A percentile compares a stretch with the other conserved stretches of the same genome.
Evolutionary conservation across 1,139 yeast species (phyloP).

Genomic region (Zygoascus meyerae): DNA sequence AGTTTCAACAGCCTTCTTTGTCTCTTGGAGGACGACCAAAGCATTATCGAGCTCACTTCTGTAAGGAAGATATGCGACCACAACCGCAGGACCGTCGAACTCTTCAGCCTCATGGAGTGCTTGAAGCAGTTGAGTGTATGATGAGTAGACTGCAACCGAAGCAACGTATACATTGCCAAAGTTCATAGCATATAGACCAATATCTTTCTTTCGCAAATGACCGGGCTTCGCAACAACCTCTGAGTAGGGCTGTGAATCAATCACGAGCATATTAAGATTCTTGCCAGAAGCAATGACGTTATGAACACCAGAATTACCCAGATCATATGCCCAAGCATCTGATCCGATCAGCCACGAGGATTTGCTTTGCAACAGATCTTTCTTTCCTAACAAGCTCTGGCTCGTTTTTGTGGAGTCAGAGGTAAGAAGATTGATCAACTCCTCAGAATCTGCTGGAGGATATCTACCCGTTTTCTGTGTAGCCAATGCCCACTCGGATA

Average conservation of each 20-base stretch:
- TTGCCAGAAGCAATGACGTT: constrained; percentile 69
- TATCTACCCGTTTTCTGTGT: constrained; percentile 22
- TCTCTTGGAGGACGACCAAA: constrained; percentile 71
- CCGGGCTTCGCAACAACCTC: constrained; percentile 30
- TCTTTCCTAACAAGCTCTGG: constrained; percentile 41
- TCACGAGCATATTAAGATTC: constrained; percentile 76
- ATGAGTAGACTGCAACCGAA: constrained; percentile 87
- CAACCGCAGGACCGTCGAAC: constrained; percentile 85
- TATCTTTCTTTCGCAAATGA: constrained; percentile 71
- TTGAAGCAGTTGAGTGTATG: constrained; percentile 87
- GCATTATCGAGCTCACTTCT: constrained; percentile 61
- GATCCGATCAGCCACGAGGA: constrained; percentile 88
- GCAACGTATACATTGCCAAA: constrained; percentile 89
- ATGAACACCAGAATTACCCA: constrained; percentile 90
- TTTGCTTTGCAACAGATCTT: constrained; percentile 42
- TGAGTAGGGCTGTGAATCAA: constrained; percentile 84
- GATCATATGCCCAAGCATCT: constrained; percentile 91
- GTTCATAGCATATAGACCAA: constrained; percentile 93
- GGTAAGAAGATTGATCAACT: constrained; percentile 40
- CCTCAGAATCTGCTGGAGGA: constrained; percentile 28
- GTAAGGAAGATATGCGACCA: constrained; percentile 85
- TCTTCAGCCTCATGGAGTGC: constrained; percentile 85
- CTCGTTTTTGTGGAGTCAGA: constrained; percentile 39
- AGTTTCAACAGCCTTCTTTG: constrained; percentile 83
- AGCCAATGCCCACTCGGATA: constrained; percentile 61